Conservation (phyloP, 805 yeast genomes). For the Saturnispora serradocipensis region DNA sequence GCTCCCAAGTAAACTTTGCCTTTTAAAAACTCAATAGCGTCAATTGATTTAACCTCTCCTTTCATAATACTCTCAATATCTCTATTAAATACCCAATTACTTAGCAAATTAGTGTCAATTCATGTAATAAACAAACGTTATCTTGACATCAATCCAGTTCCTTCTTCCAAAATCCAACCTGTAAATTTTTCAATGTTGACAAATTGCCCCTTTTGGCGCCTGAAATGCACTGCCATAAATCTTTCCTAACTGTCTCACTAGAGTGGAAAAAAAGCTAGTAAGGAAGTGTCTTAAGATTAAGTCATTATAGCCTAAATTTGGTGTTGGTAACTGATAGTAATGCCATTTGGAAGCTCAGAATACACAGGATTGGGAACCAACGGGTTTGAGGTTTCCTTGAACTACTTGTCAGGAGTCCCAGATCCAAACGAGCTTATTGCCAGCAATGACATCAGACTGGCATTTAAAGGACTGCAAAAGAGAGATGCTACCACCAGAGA, state of each 20-base stretch:
- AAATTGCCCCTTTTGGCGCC: conserved; percentile 5
- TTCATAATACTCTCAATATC: background rate
- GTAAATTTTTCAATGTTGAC: background rate
- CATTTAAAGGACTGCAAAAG: conserved; percentile 70
- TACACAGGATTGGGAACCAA: conserved; percentile 27
- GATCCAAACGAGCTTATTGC: conserved; percentile 46
- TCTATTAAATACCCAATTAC: background rate
- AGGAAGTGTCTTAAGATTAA: background rate
- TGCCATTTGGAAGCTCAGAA: conserved; percentile 7
- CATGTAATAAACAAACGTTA: background rate
- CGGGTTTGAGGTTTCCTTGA: conserved; percentile 51
- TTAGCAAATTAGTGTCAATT: background rate
- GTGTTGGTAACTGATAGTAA: background rate
- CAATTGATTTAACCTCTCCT: conserved; percentile 8
- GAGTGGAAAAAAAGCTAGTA: background rate
- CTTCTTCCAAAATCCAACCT: background rate
- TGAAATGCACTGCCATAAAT: background rate
- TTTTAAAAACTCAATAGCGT: conserved; percentile 32
- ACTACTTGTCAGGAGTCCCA: conserved; percentile 72
- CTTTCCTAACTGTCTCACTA: background rate
- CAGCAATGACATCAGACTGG: conserved; percentile 41
- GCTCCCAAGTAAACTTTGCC: conserved; percentile 85
- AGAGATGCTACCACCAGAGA: conserved; percentile 81
- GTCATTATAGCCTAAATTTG: background rate
- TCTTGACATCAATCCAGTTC: background rate